Base-by-base conservation (phyloP, 495 filamentous ascomycete species). In the Hyaloscypha hepaticicola region DNA sequence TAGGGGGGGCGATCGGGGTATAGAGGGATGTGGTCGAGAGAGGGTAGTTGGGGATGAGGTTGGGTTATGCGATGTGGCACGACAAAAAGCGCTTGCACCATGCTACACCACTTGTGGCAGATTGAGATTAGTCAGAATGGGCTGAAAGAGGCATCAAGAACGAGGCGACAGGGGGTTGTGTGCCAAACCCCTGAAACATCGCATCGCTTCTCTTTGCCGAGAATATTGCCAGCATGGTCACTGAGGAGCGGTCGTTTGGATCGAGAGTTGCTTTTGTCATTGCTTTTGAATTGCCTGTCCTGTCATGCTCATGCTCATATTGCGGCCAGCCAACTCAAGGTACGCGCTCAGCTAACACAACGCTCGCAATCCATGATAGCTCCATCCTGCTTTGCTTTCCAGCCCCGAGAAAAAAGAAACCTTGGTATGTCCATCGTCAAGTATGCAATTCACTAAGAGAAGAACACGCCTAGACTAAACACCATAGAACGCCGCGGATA, bases 1-100 rank as follows among this genome's bases (percentile, higher is more conserved):
- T 79, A 45, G 78, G 75, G 24, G 84, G 70, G 12, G 84, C 77
- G 12, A 84, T 85, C 66, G 79, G 26, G 68, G 70, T 45, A 45
- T 45, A 45, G 38, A 45, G 38, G 38, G 38, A 45, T 45, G 50
- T 45, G 9, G 25, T 24, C 3, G 50, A 71, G 31, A 67, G 71
- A 61, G 61, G 61, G 56, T 16, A 59, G 57, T 34, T 66, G 57
- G 57, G 52, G 49, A 48, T 26, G 61, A 49, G 22, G 25, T 52
- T 52, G 26, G 55, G 63, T 25, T 33, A 29, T 51, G 21, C 24
- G 56, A 58, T 21, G 34, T 55, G 52, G 52, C 52, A 55, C 22
- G 52, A 55, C 9, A 12, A 26, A 55, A n/a, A n/a, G n/a, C n/a
- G n/a, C n/a, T n/a, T n/a, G n/a, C n/a, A n/a, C n/a, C n/a, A n/a